Evolutionary conservation across 2,329 filamentous ascomycete species (phyloP).

Genomic region (Neofusicoccum kwambonambiense): DNA sequence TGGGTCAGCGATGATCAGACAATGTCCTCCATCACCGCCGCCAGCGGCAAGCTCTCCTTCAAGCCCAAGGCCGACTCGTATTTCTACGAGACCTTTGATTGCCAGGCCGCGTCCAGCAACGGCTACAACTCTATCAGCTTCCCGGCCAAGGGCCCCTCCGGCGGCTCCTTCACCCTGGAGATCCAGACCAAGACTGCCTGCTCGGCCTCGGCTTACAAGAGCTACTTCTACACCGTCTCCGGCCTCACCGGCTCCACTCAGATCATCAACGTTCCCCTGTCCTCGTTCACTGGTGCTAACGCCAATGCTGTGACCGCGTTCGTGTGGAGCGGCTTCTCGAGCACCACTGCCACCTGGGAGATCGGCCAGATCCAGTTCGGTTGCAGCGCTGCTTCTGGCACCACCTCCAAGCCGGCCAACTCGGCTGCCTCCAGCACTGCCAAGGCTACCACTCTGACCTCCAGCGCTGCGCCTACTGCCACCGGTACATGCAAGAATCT

Average conservation of each 20-base stretch:
- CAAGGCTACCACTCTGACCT: constrained; percentile 17
- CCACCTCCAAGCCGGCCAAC: constrained; percentile 14
- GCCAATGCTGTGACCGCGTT: constrained; percentile 49
- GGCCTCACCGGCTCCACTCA: constrained; percentile 52
- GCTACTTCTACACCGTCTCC: constrained; percentile 46
- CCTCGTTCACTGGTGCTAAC: constrained; percentile 51
- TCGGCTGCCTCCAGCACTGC: neutral
- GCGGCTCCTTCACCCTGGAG: constrained; percentile 44
- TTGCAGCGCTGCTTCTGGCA: constrained; percentile 30
- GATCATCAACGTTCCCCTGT: constrained; percentile 52
- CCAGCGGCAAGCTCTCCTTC: constrained; percentile 49
- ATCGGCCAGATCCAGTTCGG: constrained; percentile 50
- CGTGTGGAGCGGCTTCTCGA: constrained; percentile 45
- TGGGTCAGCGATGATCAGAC: constrained; percentile 49
- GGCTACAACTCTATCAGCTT: constrained; percentile 52
- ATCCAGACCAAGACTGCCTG: constrained; percentile 51
- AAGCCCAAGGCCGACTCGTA: constrained; percentile 51
- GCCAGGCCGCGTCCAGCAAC: constrained; percentile 46
- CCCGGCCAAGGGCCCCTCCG: constrained; percentile 46
- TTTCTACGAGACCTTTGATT: constrained; percentile 55
- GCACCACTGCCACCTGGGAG: constrained; percentile 44
- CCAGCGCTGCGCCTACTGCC: constrained; percentile 19
- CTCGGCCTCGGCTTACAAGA: constrained; percentile 42
- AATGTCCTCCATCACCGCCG: constrained; percentile 46
- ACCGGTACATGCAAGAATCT: constrained; percentile 44